Base-by-base conservation (phyloP, 2,329 filamentous ascomycete species). In the Ciborinia camelliae region DNA sequence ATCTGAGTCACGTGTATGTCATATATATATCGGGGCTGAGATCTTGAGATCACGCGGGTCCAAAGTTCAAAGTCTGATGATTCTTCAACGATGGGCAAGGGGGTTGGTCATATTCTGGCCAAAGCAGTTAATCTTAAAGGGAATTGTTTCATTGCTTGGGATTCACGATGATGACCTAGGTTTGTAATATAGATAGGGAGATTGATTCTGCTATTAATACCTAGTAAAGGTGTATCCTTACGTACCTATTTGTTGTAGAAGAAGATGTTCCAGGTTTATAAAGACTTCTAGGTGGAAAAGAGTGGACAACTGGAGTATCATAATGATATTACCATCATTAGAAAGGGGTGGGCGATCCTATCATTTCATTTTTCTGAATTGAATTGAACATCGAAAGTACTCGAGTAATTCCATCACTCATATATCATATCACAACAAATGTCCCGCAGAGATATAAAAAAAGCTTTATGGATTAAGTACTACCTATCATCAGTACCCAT, bases 31-130 rank as follows among this genome's bases (percentile, higher is more conserved):
- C 1, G 23, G 28, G 26, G 20, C 6, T n/a, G n/a, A n/a, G n/a
- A n/a, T n/a, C n/a, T n/a, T n/a, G n/a, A n/a, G n/a, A 23, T 10
- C 18, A 58, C 39, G 45, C 54, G 54, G 54, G 54, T 58, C 10
- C 39, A 28, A 47, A 47, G 54, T 39, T 58, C 10, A 26, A 28
- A 47, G 23, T 12, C 2, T 41, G 39, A 41, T 41, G 14, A 3
- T 41, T 41, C 14, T 12, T 5, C 39, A 14, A 41, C 12, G 39
- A 41, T 15, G 39, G 6, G 5, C 4, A 37, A 41, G 39, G 14
- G 39, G 14, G 39, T n/a, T n/a, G n/a, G n/a, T n/a, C n/a, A n/a
- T n/a, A n/a, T n/a, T n/a, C n/a, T n/a, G n/a, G n/a, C n/a, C n/a
- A n/a, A n/a, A n/a, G n/a, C n/a, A n/a, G n/a, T n/a, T n/a, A n/a